Percentiles rank a stretch among this genome's conserved stretches.
Conservation (phyloP, 371 early-diverging fungal genomes). For the Mucor ambiguus region DNA sequence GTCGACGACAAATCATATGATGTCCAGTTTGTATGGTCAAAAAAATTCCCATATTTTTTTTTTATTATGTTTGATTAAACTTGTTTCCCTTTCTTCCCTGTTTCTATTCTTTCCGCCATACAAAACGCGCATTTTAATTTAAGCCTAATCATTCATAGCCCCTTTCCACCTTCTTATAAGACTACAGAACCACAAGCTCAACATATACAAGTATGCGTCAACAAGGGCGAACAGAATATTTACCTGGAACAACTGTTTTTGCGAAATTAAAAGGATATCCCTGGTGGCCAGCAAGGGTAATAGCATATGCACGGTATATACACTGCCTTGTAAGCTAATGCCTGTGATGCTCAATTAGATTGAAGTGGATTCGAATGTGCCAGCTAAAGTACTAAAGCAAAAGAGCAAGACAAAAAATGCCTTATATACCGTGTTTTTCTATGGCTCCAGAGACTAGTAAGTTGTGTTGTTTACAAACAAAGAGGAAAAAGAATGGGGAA, state of each 20-base stretch:
- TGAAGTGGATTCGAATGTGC: slow-evolving; percentile 58
- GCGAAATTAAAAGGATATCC: slow-evolving; percentile 78
- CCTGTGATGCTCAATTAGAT: slow-evolving; percentile 34
- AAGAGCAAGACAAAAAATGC: slow-evolving; percentile 57
- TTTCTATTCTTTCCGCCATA: not conserved
- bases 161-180: not conserved
- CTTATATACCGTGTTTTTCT: slow-evolving; percentile 68
- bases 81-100: not conserved
- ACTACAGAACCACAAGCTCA: not conserved
- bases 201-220: slow-evolving; percentile 16
- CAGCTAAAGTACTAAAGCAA: slow-evolving; percentile 56
- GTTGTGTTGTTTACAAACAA: slow-evolving; percentile 21
- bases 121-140: not conserved
- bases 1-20: slow-evolving; percentile 1
- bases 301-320: not conserved
- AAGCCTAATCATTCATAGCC: not conserved
- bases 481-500: not conserved
- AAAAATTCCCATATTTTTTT: slow-evolving; percentile 6
- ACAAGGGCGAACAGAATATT: slow-evolving; percentile 38
- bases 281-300: slow-evolving; percentile 81
- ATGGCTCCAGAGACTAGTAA: slow-evolving; percentile 76
- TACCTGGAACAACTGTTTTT: slow-evolving; percentile 67
- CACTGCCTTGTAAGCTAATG: not conserved
- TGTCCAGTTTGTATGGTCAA: slow-evolving; percentile 2
- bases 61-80: not conserved